Evolutionary conservation across 164 flowering plant genomes (phyloP).

Genomic region (Kalanchoe fedtschenkoi): DNA sequence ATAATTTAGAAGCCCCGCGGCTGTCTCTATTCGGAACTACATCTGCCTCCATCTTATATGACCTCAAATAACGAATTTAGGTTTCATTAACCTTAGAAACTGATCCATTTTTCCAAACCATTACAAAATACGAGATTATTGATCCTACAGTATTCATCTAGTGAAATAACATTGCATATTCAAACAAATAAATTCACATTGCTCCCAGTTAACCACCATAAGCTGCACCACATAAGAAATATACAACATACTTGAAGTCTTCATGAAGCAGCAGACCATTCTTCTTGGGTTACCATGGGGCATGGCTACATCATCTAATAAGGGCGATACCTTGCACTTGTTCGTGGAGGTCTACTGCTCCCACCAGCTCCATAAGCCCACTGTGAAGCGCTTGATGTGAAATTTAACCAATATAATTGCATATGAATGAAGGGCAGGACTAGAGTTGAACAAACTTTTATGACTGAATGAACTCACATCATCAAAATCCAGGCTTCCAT

Average conservation of each 20-base stretch:
- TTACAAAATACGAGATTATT: neutral
- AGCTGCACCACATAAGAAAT: neutral
- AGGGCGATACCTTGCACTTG: constrained; percentile 20
- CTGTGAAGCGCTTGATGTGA: constrained; percentile 24
- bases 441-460: neutral
- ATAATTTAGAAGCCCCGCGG: no score
- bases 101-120: neutral
- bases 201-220: neutral
- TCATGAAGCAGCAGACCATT: neutral
- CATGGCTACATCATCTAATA: neutral
- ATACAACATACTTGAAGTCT: neutral
- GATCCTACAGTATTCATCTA: neutral
- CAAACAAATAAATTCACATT: neutral
- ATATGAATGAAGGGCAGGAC: neutral
- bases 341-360: constrained; percentile 48
- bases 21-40: no score
- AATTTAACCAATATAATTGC: neutral
- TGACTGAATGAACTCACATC: constrained; percentile 47
- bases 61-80: no score
- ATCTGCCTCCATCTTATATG: no score
- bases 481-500: constrained; percentile 75
- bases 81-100: no score
- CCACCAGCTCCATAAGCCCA: constrained; percentile 62
- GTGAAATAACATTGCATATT: neutral
- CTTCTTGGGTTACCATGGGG: neutral